Percentiles rank a stretch among this genome's conserved stretches.
These are phyloP conservation scores for Brasenia schreberi DNA, from an alignment of 164 flowering plant species.

Conservation along the genomic window DNA sequence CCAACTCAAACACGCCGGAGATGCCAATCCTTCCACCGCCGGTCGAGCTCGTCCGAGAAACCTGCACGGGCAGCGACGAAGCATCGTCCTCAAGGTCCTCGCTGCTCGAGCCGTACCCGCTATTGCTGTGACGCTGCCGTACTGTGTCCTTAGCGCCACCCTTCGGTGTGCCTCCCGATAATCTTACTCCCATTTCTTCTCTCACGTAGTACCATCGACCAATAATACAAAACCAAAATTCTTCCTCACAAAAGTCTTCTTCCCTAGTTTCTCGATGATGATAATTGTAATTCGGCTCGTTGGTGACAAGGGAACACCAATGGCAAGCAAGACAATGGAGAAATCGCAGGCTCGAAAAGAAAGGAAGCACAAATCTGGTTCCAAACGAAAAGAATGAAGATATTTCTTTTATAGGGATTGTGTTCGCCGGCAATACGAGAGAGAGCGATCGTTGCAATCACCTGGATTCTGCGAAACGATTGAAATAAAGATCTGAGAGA, in stretches of 20 bases:
- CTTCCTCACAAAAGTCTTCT: neutral
- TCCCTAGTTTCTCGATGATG: neutral
- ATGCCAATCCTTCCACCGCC: neutral
- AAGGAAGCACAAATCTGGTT: neutral
- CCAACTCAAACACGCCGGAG: conserved; percentile 30
- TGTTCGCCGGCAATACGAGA: neutral
- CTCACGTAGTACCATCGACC: neutral
- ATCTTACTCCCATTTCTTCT: neutral
- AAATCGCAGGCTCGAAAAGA: too few species aligned
- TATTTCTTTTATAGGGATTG: neutral
- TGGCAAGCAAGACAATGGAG: neutral
- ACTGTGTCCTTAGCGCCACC: neutral
- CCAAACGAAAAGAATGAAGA: neutral
- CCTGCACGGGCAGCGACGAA: neutral
- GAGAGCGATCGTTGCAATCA: neutral
- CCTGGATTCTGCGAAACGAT: neutral
- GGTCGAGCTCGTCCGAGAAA: neutral
- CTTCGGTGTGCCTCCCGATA: neutral
- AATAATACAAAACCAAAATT: neutral
- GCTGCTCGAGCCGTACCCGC: conserved; percentile 3
- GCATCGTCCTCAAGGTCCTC: conserved; percentile 7
- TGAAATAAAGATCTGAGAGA: neutral
- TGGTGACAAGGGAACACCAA: neutral
- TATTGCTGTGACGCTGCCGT: neutral
- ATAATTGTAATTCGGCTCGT: neutral